Percentiles rank a stretch among this genome's conserved stretches.
phyloP scores from a whole-genome alignment of 257 asterid genomes.

The Ligustrum vulgare region DNA sequence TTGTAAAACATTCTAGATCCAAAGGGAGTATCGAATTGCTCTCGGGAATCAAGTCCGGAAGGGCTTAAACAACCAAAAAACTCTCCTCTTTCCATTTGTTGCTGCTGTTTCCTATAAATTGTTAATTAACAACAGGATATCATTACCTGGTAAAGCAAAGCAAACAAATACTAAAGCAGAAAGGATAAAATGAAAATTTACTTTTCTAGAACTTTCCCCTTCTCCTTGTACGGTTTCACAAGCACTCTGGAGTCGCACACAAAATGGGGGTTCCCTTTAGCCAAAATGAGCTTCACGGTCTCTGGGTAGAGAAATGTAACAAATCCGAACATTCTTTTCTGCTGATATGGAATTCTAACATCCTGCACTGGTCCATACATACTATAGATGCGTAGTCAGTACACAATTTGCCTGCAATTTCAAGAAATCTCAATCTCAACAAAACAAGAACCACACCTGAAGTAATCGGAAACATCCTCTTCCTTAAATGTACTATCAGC shows the following conservation, averaged over 20 bases:
- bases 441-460: constrained; percentile 47
- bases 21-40: constrained; percentile 65
- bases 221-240: constrained; percentile 92
- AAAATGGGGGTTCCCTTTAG: constrained; percentile 93
- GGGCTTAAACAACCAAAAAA: constrained; percentile 65
- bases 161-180: background rate
- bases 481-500: constrained; percentile 87
- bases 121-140: constrained; percentile 9
- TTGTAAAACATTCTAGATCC: constrained; percentile 13
- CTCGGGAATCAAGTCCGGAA: constrained; percentile 63
- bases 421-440: background rate
- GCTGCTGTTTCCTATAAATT: constrained; percentile 67
- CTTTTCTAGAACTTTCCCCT: constrained; percentile 84
- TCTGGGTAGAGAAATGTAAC: constrained; percentile 80
- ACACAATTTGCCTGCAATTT: background rate
- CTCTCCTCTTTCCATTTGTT: constrained; percentile 69
- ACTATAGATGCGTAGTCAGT: constrained; percentile 39
- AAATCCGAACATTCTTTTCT: constrained; percentile 89
- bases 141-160: background rate
- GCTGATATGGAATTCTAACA: constrained; percentile 94
- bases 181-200: constrained; percentile 17
- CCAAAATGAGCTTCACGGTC: constrained; percentile 81
- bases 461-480: constrained; percentile 81
- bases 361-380: constrained; percentile 91
- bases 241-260: constrained; percentile 96